Evolutionary conservation across 108 stramenopile species (phyloP).

Genomic region (Mediolabrus comicus): DNA sequence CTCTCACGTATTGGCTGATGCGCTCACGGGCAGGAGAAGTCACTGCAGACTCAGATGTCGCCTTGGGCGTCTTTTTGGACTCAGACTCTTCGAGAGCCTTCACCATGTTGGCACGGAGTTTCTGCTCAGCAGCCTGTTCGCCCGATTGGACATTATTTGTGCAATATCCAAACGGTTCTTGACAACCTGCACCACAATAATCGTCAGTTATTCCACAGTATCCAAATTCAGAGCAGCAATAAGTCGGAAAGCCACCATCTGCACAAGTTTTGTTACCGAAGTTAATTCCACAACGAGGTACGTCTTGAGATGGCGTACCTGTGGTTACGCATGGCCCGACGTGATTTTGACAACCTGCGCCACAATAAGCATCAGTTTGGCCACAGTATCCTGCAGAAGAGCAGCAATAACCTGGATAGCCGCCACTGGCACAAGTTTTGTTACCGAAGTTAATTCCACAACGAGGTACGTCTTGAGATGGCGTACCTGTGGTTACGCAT

Average conservation of each 20-base stretch:
- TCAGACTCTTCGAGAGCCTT: no score
- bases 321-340: no score
- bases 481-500: no score
- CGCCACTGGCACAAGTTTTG: background rate
- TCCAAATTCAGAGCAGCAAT: background rate
- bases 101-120: no score
- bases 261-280: background rate
- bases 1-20: no score
- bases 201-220: background rate
- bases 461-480: background rate
- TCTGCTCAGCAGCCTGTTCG: no score
- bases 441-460: background rate
- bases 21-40: no score
- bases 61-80: no score
- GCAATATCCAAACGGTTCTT: background rate
- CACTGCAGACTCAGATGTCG: no score
- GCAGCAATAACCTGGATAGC: background rate
- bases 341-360: background rate
- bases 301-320: no score
- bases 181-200: background rate
- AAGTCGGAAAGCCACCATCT: background rate
- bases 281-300: background rate
- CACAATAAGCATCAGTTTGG: background rate
- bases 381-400: background rate
- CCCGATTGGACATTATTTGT: no score